Conservation (phyloP, 192 early-diverging fungal species). For the Thoreauomyces humboldtii region DNA sequence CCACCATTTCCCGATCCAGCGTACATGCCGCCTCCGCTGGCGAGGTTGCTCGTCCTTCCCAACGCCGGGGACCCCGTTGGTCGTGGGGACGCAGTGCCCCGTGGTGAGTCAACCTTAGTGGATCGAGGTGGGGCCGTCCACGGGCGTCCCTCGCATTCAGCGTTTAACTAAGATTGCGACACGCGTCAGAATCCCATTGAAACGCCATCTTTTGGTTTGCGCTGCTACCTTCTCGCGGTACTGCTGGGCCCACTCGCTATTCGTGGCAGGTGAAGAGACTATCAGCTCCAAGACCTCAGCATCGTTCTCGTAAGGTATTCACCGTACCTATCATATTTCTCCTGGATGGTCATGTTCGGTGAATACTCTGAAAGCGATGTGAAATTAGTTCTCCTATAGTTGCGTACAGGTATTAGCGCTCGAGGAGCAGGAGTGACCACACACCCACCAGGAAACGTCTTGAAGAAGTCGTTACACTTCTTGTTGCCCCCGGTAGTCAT, state of each 20-base stretch:
- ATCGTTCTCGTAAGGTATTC: background rate
- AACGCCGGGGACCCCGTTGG: conserved; percentile 9
- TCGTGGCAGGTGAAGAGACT: conserved; percentile 23
- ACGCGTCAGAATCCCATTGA: too few species aligned
- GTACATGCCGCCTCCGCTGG: conserved; percentile 11
- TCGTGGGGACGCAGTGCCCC: conserved; percentile 11
- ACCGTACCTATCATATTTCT: background rate
- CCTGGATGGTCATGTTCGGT: too few species aligned
- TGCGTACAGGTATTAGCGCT: too few species aligned
- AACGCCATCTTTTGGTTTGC: too few species aligned
- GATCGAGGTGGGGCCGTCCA: conserved; percentile 39
- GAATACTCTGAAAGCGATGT: too few species aligned
- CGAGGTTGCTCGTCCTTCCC: background rate
- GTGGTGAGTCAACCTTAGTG: background rate
- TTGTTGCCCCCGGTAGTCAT: conserved; percentile 93
- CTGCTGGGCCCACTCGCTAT: conserved; percentile 73
- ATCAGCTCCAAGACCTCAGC: background rate
- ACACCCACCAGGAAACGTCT: conserved; percentile 62
- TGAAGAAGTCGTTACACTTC: conserved; percentile 83
- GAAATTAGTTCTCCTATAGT: too few species aligned
- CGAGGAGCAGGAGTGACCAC: too few species aligned
- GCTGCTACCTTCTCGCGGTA: conserved; percentile 88
- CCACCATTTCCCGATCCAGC: conserved; percentile 10
- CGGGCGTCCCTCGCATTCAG: conserved; percentile 61
- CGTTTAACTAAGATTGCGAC: conserved; percentile 53